Evolutionary conservation across 805 yeast genomes (phyloP).

Genomic region (Yarrowia osloensis): DNA sequence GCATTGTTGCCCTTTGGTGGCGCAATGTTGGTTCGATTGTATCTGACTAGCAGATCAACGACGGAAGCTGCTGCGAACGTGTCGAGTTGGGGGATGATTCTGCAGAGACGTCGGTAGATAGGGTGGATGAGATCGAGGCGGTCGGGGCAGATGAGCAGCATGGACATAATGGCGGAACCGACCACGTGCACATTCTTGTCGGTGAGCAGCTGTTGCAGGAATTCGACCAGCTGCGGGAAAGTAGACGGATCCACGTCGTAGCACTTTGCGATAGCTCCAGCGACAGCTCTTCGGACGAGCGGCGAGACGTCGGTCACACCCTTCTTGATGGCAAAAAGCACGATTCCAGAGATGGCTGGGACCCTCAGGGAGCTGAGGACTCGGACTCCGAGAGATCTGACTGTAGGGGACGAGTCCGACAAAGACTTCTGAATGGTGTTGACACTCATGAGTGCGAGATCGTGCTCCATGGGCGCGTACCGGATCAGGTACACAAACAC

Average conservation of each 20-base stretch:
- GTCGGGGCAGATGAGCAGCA: slow-evolving; percentile 55
- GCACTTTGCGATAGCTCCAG: slow-evolving; percentile 68
- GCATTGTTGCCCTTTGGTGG: slow-evolving; percentile 42
- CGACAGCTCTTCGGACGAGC: slow-evolving; percentile 75
- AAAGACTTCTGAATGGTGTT: slow-evolving; percentile 88
- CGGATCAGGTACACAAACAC: slow-evolving; percentile 74
- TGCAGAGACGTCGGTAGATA: slow-evolving; percentile 60
- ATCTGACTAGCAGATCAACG: slow-evolving; percentile 65
- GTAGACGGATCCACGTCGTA: slow-evolving; percentile 49
- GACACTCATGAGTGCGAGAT: slow-evolving; percentile 83
- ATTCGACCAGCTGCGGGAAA: slow-evolving; percentile 52
- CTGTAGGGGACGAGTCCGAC: slow-evolving; percentile 65
- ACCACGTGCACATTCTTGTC: slow-evolving; percentile 70
- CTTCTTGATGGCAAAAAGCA: slow-evolving; percentile 70
- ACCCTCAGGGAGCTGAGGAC: slow-evolving; percentile 82
- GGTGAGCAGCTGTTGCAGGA: slow-evolving; percentile 56
- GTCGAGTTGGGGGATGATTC: slow-evolving; percentile 55
- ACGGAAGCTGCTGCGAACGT: slow-evolving; percentile 67
- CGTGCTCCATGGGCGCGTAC: slow-evolving; percentile 82
- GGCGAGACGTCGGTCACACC: slow-evolving; percentile 71
- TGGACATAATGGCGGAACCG: slow-evolving; percentile 64
- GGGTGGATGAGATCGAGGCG: slow-evolving; percentile 70
- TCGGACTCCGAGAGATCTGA: slow-evolving; percentile 72
- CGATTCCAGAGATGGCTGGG: slow-evolving; percentile 77
- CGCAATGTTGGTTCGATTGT: slow-evolving; percentile 62